A percentile compares a stretch with the other conserved stretches of the same genome.
These are phyloP conservation scores for Lolium rigidum DNA, from an alignment of 176 grass and related monocot species.

Conservation along the genomic window DNA sequence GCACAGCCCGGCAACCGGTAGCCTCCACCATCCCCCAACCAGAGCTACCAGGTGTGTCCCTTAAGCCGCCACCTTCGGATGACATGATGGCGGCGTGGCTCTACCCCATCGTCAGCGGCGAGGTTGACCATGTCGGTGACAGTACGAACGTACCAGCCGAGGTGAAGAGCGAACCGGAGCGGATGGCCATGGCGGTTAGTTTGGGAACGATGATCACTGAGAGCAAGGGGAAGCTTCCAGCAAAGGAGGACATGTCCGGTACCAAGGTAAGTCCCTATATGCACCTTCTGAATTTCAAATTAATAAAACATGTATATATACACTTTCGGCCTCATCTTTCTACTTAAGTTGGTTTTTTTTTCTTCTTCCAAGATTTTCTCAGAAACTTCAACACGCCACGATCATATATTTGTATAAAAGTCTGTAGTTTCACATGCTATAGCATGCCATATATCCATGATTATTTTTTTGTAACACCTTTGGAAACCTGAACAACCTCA, in stretches of 20 bases:
- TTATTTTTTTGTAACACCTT: no score
- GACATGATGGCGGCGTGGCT: conserved; percentile 16
- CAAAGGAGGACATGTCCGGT: not conserved
- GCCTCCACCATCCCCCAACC: not conserved
- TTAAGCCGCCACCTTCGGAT: not conserved
- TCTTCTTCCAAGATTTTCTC: no score
- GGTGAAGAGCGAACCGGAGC: not conserved
- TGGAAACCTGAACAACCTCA: no score
- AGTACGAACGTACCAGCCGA: not conserved
- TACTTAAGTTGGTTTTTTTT: no score
- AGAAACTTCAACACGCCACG: no score
- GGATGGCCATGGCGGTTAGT: not conserved
- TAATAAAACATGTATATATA: no score
- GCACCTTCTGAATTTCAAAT: no score
- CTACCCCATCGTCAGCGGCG: not conserved
- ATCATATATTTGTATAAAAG: no score
- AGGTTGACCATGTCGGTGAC: not conserved
- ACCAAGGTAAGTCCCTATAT: no score
- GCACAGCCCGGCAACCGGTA: not conserved
- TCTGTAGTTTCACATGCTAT: no score
- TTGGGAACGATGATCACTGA: not conserved
- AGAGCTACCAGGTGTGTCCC: not conserved
- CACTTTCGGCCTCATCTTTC: no score
- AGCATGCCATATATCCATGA: no score
- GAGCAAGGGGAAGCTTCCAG: not conserved